phyloP scores from a whole-genome alignment of 495 filamentous ascomycete species.

The Penicillium tannophilum region DNA sequence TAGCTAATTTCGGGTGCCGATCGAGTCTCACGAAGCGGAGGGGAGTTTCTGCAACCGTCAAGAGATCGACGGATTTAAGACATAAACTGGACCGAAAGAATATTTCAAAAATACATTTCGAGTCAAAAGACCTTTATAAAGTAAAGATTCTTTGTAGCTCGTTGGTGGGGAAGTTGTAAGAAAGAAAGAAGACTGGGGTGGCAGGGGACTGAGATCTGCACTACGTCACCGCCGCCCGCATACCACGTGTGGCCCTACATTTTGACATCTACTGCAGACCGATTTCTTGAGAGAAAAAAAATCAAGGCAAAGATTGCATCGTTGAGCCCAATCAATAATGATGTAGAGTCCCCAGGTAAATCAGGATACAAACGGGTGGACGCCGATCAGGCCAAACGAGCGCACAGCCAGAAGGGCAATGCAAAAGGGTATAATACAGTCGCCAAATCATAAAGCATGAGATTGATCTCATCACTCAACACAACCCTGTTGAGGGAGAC shows the following conservation, averaged over 20 bases:
- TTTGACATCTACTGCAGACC: background rate
- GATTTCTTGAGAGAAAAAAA: background rate
- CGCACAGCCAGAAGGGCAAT: conserved; percentile 14
- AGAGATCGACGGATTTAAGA: background rate
- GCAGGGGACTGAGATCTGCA: conserved; percentile 11
- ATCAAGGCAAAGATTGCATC: background rate
- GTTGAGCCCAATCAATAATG: conserved; percentile 3
- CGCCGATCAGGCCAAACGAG: conserved; percentile 12
- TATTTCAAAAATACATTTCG: background rate
- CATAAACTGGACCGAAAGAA: background rate
- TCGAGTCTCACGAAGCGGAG: background rate
- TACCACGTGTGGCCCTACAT: conserved; percentile 10
- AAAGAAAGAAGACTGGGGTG: conserved; percentile 13
- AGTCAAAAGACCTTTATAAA: background rate
- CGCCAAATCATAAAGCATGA: background rate
- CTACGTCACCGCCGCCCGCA: conserved; percentile 27
- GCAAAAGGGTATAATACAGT: conserved; percentile 30
- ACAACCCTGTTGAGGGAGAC: conserved; percentile 26
- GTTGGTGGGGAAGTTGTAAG: conserved; percentile 1
- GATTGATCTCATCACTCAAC: background rate
- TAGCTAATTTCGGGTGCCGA: conserved; percentile 1
- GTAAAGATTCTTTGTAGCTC: background rate
- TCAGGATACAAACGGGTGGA: conserved; percentile 8
- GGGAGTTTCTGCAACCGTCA: background rate
- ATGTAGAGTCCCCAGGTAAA: conserved; percentile 6